phyloP scores from a whole-genome alignment of 148 eudicot genomes.

The Vaccinium darrowii region DNA sequence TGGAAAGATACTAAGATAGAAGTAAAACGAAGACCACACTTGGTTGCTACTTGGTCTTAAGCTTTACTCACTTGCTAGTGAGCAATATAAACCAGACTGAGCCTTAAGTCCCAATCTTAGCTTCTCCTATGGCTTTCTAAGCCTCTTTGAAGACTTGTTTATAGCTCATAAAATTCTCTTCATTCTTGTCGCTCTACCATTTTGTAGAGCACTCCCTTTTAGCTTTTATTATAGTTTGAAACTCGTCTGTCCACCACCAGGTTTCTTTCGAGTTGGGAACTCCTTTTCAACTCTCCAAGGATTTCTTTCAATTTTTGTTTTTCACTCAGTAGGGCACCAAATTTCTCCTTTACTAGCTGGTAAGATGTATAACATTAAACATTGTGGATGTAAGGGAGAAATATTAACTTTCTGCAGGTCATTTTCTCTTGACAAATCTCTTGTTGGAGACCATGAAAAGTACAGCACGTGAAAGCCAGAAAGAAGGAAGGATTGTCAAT shows the following conservation, averaged over 20 bases:
- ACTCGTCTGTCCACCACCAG: neutral
- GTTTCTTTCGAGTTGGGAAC: neutral
- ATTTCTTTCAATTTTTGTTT: neutral
- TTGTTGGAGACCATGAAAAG: constrained; percentile 75
- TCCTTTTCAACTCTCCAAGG: neutral
- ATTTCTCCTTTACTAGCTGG: neutral
- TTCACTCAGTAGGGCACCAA: neutral
- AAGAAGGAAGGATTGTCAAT: constrained; percentile 82
- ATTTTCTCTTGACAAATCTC: constrained; percentile 81
- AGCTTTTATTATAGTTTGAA: neutral
- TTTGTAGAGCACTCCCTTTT: neutral
- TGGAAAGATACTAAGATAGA: neutral
- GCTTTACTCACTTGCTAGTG: neutral
- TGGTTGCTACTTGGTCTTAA: constrained; percentile 7
- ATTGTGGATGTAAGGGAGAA: neutral
- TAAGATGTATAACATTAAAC: neutral
- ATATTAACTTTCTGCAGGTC: constrained; percentile 41
- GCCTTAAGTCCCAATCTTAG: neutral
- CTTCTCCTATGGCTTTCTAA: neutral
- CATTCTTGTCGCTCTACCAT: neutral
- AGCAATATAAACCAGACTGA: neutral
- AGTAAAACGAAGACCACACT: neutral
- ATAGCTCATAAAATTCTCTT: neutral
- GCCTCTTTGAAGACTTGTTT: neutral
- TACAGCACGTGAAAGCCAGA: constrained; percentile 54